These are phyloP conservation scores for Venturia effusa DNA, from an alignment of 2,329 filamentous ascomycete species.

Conservation along the genomic window DNA sequence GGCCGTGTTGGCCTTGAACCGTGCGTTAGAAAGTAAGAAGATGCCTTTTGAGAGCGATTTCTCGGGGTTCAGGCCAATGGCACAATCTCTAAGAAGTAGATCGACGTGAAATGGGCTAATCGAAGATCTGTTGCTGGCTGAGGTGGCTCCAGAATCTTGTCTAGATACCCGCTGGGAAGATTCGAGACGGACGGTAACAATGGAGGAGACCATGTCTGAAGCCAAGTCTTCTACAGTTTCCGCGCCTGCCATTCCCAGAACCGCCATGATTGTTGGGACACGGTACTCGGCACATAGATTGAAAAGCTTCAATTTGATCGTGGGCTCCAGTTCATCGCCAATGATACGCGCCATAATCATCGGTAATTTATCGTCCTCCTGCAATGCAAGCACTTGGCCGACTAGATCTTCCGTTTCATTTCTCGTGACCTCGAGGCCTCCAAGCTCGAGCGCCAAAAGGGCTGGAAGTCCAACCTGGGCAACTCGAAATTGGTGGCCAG, in stretches of 20 bases:
- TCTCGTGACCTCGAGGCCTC: slow-evolving; percentile 34
- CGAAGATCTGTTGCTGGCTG: slow-evolving; percentile 11
- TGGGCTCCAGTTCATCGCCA: slow-evolving; percentile 86
- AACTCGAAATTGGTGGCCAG: slow-evolving; percentile 19
- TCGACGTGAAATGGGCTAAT: slow-evolving; percentile 49
- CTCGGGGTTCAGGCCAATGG: slow-evolving; percentile 75
- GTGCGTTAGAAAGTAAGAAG: slow-evolving; percentile 68
- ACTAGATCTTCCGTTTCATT: slow-evolving; percentile 64
- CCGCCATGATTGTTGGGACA: slow-evolving; percentile 69
- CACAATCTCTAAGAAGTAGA: slow-evolving; percentile 68
- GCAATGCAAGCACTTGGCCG: slow-evolving; percentile 42
- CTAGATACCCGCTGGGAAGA: background rate
- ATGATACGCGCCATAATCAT: slow-evolving; percentile 85
- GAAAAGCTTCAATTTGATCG: slow-evolving; percentile 76
- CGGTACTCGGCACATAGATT: slow-evolving; percentile 83
- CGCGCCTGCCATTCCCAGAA: slow-evolving; percentile 58
- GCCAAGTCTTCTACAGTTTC: slow-evolving; percentile 55
- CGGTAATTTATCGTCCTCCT: slow-evolving; percentile 36
- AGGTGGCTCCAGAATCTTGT: slow-evolving; percentile 16
- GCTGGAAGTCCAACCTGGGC: slow-evolving; percentile 70
- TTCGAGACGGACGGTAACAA: slow-evolving; percentile 50
- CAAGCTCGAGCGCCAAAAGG: slow-evolving; percentile 67
- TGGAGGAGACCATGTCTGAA: slow-evolving; percentile 63
- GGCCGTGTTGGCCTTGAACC: slow-evolving; percentile 55
- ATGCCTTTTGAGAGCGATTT: slow-evolving; percentile 64